Percentiles rank a stretch among this genome's conserved stretches.
These are phyloP conservation scores for Pythium inflatum DNA, from an alignment of 352 stramenopile species.

Conservation along the genomic window DNA sequence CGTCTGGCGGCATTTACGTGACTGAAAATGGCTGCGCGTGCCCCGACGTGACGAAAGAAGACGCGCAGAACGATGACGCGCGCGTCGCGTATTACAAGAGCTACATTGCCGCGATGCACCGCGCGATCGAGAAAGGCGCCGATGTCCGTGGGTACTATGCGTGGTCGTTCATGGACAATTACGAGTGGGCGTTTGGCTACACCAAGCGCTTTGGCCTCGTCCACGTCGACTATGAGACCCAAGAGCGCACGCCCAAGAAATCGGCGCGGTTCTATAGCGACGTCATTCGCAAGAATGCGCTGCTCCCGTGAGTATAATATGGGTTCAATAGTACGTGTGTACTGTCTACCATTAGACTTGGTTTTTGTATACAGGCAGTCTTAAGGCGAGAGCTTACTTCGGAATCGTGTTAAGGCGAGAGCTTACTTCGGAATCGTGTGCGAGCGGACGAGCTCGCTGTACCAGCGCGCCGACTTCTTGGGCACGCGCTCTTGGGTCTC, in stretches of 20 bases:
- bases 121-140: conserved; percentile 50
- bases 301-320: too few relatives aligned
- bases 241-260: conserved; percentile 61
- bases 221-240: conserved; percentile 49
- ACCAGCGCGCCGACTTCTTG: conserved; percentile 53
- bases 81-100: conserved; percentile 82
- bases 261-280: conserved; percentile 57
- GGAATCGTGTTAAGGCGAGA: too few relatives aligned
- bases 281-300: background rate
- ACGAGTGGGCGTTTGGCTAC: conserved; percentile 90
- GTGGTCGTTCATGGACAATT: conserved; percentile 95
- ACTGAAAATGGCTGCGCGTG: conserved; percentile 93
- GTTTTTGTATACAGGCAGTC: too few relatives aligned
- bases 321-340: too few relatives aligned
- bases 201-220: conserved; percentile 59
- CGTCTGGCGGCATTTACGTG: conserved; percentile 77
- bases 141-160: conserved; percentile 89
- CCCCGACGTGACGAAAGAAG: conserved; percentile 29
- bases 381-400: background rate
- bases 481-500: conserved; percentile 50
- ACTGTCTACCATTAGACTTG: background rate
- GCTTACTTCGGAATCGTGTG: background rate
- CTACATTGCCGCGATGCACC: conserved; percentile 72
- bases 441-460: background rate
- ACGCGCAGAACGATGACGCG: conserved; percentile 60